Base-by-base conservation (phyloP, 768 basidiomycete species). In the Krasilnikovozyma curviuscula region DNA sequence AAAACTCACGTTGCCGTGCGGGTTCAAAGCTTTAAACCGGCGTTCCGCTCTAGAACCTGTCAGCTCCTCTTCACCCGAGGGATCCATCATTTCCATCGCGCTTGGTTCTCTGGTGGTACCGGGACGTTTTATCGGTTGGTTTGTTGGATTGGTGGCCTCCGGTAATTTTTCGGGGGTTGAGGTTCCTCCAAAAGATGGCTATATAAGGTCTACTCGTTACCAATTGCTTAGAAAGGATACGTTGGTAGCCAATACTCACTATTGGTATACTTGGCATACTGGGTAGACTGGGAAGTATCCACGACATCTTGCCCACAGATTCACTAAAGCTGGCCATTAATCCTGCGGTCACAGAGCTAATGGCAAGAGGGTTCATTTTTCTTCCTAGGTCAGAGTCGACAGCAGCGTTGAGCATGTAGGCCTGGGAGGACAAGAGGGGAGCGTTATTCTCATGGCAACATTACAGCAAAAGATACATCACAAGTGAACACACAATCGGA, bases 1-100 rank as follows among this genome's bases (percentile, higher is more conserved):
- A 16, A 34, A 2, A 7, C 38, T 44, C 7, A 70, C 48, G 42
- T 67, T 69, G 3, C 69, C 69, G 52, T 69, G 69, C 3, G 67
- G 68, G 45, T 70, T 70, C 34, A 70, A 52, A 1, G 69, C 69
- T 9, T 59, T 59, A 53, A 70, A 68, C n/a, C 69, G 53, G 2
- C 64, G 44, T 46, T 66, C 64, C 6, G 58, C 64, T 42, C 59
- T 50, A 0, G 58, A 51, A 0, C 65, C 65, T 51, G 61, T 54
- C 3, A 66, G 50, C n/a, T 57, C 38, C 43, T 65, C 63, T 42
- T 62, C 57, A 0, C 63, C 63, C 21, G 45, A 54, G 5, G 63
- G 59, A 14, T 64, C 64, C 4, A 57, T 55, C 58, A 65, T 63
- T 59, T 61, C 21, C 5, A n/a, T n/a, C 28, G n/a, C 21, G 12